A percentile compares a stretch with the other conserved stretches of the same genome.
Conservation (phyloP, 768 basidiomycete species). For the Boletus subparvulus region DNA sequence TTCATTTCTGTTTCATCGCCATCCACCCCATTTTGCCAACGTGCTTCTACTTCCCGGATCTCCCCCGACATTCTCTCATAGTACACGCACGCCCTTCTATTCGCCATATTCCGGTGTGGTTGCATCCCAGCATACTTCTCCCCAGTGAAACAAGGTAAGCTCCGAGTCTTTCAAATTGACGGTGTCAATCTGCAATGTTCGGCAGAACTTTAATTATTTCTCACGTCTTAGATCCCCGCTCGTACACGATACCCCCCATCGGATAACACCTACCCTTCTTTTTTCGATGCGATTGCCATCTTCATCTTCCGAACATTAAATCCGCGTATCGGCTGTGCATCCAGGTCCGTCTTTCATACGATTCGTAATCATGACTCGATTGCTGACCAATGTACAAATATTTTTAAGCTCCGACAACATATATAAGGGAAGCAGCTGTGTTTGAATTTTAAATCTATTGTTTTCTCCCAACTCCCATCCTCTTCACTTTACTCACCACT, state of each 20-base stretch:
- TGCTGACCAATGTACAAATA: neutral
- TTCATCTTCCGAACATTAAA: too few species aligned
- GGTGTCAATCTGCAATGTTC: neutral
- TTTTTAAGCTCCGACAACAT: constrained; percentile 18
- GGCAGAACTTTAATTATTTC: constrained; percentile 20
- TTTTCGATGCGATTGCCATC: neutral
- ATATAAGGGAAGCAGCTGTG: constrained; percentile 11
- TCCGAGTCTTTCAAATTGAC: constrained; percentile 27
- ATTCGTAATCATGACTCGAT: neutral
- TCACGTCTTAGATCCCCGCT: constrained; percentile 6
- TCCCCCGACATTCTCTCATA: neutral
- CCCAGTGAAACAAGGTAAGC: neutral
- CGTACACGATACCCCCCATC: neutral
- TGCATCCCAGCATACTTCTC: neutral
- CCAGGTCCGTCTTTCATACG: neutral
- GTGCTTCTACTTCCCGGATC: constrained; percentile 10
- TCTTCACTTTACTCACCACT: neutral
- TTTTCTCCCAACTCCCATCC: constrained; percentile 1
- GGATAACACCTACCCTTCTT: neutral
- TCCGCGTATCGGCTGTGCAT: neutral
- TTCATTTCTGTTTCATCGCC: constrained; percentile 9
- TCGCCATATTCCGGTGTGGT: constrained; percentile 5
- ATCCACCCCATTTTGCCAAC: constrained; percentile 11
- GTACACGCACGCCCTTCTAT: neutral
- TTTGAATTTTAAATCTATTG: neutral